Conservation (phyloP, 1,284 basidiomycete species). For the Ceratobasidium sp. region DNA sequence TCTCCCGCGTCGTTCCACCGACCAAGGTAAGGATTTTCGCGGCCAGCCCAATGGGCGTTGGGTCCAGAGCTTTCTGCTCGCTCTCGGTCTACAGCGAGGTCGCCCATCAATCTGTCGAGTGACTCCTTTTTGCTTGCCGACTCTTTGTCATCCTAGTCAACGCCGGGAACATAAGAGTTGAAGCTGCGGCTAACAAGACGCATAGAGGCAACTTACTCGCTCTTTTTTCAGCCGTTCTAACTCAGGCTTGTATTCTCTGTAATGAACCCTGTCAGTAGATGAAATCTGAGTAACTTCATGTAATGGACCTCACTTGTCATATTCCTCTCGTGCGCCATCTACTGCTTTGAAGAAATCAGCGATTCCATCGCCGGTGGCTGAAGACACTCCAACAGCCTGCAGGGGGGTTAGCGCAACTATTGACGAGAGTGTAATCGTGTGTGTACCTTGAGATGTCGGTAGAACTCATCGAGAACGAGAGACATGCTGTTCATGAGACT, state of each 20-base stretch:
- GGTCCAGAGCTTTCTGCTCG: slow-evolving; percentile 59
- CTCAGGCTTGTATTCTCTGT: slow-evolving; percentile 91
- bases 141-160: slow-evolving; percentile 66
- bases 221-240: slow-evolving; percentile 72
- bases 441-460: slow-evolving; percentile 90
- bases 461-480: slow-evolving; percentile 97
- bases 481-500: slow-evolving; percentile 99
- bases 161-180: slow-evolving; percentile 49
- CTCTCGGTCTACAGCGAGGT: slow-evolving; percentile 79
- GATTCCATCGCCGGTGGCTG: slow-evolving; percentile 93
- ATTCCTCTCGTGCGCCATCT: slow-evolving; percentile 86
- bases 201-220: slow-evolving; percentile 47
- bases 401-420: background rate
- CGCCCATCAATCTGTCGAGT: slow-evolving; percentile 83
- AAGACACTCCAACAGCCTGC: slow-evolving; percentile 94
- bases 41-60: slow-evolving; percentile 26
- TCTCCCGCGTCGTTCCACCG: slow-evolving; percentile 72
- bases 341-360: slow-evolving; percentile 92
- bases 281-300: slow-evolving; percentile 7
- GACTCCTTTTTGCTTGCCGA: slow-evolving; percentile 80
- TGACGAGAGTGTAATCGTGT: background rate
- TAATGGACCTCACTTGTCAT: slow-evolving; percentile 72
- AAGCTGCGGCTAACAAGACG: slow-evolving; percentile 50
- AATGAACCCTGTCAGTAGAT: background rate
- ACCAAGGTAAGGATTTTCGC: slow-evolving; percentile 58